A percentile compares a stretch with the other conserved stretches of the same genome.
phyloP scores from a whole-genome alignment of 176 grass and related monocot species.

The Musa troglodytarum region DNA sequence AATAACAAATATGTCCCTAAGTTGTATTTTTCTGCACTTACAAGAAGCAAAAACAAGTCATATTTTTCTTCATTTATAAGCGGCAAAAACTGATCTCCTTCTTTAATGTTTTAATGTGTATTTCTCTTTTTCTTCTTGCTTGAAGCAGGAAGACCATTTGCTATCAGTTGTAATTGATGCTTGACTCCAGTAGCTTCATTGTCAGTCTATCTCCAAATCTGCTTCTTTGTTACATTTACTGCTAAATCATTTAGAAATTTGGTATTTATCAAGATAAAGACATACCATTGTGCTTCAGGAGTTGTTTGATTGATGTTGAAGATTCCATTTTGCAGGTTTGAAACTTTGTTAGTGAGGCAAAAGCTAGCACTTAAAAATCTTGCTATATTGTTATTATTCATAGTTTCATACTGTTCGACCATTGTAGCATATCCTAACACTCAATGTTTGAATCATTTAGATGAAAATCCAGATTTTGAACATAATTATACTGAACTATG shows the following conservation, averaged over 20 bases:
- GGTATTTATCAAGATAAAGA: too few relatives aligned
- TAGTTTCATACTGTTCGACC: background rate
- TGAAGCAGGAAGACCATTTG: background rate
- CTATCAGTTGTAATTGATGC: background rate
- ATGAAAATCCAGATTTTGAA: background rate
- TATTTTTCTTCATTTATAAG: background rate
- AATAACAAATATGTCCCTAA: too few relatives aligned
- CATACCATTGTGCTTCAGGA: too few relatives aligned
- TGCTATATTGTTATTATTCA: background rate
- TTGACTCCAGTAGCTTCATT: background rate
- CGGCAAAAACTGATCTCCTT: background rate
- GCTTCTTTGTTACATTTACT: background rate
- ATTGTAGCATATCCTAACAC: background rate
- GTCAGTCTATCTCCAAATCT: background rate
- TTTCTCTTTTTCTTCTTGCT: background rate
- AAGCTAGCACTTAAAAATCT: too few relatives aligned
- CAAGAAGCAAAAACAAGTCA: too few relatives aligned
- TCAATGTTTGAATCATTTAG: background rate
- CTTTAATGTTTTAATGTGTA: background rate
- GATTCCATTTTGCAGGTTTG: too few relatives aligned
- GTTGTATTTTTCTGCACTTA: too few relatives aligned
- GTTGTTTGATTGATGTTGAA: too few relatives aligned
- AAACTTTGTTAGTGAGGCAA: too few relatives aligned
- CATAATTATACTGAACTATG: background rate
- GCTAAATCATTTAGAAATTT: background rate